Base-by-base conservation (phyloP, 1,284 basidiomycete genomes). In the Thelephora terrestris region DNA sequence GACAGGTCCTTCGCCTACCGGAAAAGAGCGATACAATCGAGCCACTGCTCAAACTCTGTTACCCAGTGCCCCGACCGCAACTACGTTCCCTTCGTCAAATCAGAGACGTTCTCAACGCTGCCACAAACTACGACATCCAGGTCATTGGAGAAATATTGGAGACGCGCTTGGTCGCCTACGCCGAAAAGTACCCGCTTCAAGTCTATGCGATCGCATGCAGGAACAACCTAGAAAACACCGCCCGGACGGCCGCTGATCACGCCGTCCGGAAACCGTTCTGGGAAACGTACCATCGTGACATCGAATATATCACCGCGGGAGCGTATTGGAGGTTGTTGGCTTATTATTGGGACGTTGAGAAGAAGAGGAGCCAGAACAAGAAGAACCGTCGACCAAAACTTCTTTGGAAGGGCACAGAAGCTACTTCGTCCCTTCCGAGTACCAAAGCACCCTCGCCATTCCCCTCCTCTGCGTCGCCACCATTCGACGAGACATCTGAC, bases 181-280 rank as follows among this genome's bases (percentile, higher is more conserved):
- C 80, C 18, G 54, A 65, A 40, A 54, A 61, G 17, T 65, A 65
- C 18, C 77, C 85, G 3, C 65, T 72, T 17, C 76, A 81, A 12
- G 79, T 83, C 10, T 87, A 81, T 55, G 81, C 83, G 23, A 77
- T 85, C 43, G 81, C 84, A 3, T 76, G 74, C 51, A 75, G 78
- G 5, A 79, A 75, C 52, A 77, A 80, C 20, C 62, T 85, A n/a
- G 75, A 80, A 47, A 69, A 74, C 21, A 64, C 65, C 42, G 62
- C 62, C 5, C 51, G 52, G 47, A 25, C 59, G 45, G 66, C 65
- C 3, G 81, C 81, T 7, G 66, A 63, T 14, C 63, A 75, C 54
- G 81, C 81, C 0, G 71, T 85, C n/a, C 61, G 43, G 62, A 69
- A 14, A 71, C 76, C 51, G 59, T 85, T 47, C 66, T 81, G 34